phyloP scores from a whole-genome alignment of 768 basidiomycete genomes.

The Podaxis sp. region DNA sequence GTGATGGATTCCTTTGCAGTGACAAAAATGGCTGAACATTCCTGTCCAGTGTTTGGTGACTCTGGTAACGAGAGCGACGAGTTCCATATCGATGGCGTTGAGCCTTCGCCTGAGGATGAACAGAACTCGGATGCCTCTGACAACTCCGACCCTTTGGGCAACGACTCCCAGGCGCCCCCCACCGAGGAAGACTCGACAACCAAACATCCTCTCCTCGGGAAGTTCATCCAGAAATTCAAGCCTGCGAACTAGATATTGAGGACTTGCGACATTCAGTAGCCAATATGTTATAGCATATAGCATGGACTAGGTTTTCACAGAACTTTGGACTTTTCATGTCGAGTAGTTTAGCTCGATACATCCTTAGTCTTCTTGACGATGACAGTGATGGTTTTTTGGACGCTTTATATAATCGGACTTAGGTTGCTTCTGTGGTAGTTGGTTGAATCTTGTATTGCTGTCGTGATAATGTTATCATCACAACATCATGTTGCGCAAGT shows the following conservation, averaged over 20 bases:
- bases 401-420: not conserved
- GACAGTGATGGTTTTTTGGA: not conserved
- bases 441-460: not conserved
- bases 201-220: no score
- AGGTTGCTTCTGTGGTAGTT: not conserved
- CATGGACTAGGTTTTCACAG: not conserved
- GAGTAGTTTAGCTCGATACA: not conserved
- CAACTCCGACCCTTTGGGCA: not conserved
- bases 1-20: slow-evolving; percentile 18
- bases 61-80: slow-evolving; percentile 42
- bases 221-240: no score
- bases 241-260: no score
- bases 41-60: slow-evolving; percentile 42
- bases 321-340: not conserved
- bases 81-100: slow-evolving; percentile 30
- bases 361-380: not conserved
- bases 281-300: not conserved
- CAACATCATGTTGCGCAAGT: not conserved
- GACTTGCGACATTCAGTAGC: not conserved
- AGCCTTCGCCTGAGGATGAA: not conserved
- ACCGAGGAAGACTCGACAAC: not conserved
- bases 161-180: not conserved
- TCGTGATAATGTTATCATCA: not conserved
- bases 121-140: not conserved
- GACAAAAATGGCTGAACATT: not conserved